Base-by-base conservation (phyloP, 1,284 basidiomycete genomes). In the Ganoderma lucidum region DNA sequence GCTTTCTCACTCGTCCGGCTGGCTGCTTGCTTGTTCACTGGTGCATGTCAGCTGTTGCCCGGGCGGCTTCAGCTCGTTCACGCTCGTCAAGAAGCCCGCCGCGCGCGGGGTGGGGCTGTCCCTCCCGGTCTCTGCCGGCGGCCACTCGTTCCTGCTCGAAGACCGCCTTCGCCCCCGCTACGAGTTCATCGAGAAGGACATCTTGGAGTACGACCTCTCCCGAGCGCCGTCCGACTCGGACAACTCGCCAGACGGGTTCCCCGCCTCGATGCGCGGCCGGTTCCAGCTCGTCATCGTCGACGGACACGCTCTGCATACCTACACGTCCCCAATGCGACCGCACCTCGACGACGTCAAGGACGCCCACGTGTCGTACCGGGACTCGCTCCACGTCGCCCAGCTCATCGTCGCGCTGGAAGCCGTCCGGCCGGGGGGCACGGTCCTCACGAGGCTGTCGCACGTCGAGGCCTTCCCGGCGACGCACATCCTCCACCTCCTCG, bases 201-300 rank as follows among this genome's bases (percentile, higher is more conserved):
- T 78, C 15, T 68, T 71, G 39, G 69, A 64, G 53, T 78, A 75
- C 66, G 68, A 72, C 30, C 73, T 76, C 35, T 69, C 72, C 62
- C 48, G 15, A 4, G 28, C 44, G 17, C 6, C 64, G n/a, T 72
- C 4, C 3, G 48, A 23, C 6, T 6, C 9, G 32, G 62, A 32
- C 68, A 66, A 35, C n/a, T 62, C 23, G 42, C 19, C 60, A 15
- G 15, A 17, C 66, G 19, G 68, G 55, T 66, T 63, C 51, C 67
- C 41, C 17, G 45, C 61, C 39, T 51, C 62, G n/a, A 64, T 62
- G 44, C 71, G 66, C 30, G 62, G 59, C 32, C 69, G 67, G 6
- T 81, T 80, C 70, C 74, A 75, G 61, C 71, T 81, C 39, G 76
- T 79, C 41, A 71, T 81, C 28, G 72, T 80, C 64, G 80, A 80